Evolutionary conservation across 164 flowering plant species (phyloP).

Genomic region (Chimonanthus praecox): DNA sequence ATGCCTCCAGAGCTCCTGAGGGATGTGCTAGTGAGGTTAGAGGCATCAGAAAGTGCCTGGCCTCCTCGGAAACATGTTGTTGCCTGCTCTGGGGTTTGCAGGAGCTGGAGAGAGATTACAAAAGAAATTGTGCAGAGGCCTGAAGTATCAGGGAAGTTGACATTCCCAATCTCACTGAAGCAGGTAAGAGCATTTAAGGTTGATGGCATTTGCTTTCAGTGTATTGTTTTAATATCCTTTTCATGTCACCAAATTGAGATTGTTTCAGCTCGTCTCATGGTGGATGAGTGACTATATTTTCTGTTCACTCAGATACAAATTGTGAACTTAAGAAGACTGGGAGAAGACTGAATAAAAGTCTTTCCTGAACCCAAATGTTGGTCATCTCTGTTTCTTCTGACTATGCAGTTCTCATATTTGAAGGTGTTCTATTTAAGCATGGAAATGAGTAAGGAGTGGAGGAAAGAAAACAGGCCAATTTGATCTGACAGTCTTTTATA

Average conservation of each 20-base stretch:
- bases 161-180: conserved; percentile 82
- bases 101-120: conserved; percentile 65
- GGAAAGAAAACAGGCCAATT: not conserved
- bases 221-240: not conserved
- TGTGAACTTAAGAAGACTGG: not conserved
- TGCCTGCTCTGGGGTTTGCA: conserved; percentile 83
- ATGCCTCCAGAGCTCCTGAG: conserved; percentile 81
- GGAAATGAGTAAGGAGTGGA: not conserved
- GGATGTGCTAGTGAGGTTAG: conserved; percentile 66
- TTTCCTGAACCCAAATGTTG: not conserved
- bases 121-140: conserved; percentile 73
- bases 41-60: conserved; percentile 66
- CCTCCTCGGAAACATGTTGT: conserved; percentile 67
- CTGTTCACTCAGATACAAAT: not conserved
- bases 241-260: not conserved
- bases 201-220: not conserved
- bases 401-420: not conserved
- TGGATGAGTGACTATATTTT: too few species aligned
- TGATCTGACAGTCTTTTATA: not conserved
- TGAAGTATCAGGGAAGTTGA: conserved; percentile 57
- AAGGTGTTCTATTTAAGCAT: not conserved
- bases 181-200: conserved; percentile 42
- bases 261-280: not conserved
- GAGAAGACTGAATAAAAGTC: not conserved
- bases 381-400: not conserved